Conservation (phyloP, 305 asterid genomes). For the Solanum hybrid region DNA sequence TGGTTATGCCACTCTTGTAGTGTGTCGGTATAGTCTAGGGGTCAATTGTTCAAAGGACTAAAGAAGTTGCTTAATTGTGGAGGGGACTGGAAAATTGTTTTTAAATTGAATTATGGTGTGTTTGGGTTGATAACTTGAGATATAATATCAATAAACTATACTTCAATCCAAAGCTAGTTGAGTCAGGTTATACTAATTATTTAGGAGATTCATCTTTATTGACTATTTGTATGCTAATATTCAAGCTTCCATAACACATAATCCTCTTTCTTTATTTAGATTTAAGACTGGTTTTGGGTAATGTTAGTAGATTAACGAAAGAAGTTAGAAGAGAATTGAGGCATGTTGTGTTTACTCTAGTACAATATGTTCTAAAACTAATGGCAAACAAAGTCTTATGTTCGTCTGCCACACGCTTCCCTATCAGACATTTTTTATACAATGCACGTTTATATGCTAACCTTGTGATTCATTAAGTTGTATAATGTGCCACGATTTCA, state of each 20-base stretch:
- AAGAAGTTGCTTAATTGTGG: neutral
- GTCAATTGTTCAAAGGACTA: neutral
- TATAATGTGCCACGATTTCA: neutral
- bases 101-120: neutral
- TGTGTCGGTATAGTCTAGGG: neutral
- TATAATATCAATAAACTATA: neutral
- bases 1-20: neutral
- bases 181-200: neutral
- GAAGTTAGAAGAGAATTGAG: neutral
- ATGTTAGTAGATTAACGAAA: neutral
- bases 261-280: neutral
- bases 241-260: neutral
- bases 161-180: neutral
- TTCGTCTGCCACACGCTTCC: neutral
- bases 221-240: neutral
- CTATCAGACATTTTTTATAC: neutral
- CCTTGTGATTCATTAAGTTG: neutral
- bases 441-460: neutral
- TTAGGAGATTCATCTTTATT: neutral
- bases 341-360: neutral
- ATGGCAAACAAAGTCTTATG: neutral
- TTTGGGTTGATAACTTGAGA: neutral
- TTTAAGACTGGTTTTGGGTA: neutral
- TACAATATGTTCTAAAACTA: neutral
- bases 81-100: neutral